Evolutionary conservation across 768 basidiomycete genomes (phyloP), one percentile per base, ranked within the genome.

Genomic region (Flagelloscypha sp.): DNA sequence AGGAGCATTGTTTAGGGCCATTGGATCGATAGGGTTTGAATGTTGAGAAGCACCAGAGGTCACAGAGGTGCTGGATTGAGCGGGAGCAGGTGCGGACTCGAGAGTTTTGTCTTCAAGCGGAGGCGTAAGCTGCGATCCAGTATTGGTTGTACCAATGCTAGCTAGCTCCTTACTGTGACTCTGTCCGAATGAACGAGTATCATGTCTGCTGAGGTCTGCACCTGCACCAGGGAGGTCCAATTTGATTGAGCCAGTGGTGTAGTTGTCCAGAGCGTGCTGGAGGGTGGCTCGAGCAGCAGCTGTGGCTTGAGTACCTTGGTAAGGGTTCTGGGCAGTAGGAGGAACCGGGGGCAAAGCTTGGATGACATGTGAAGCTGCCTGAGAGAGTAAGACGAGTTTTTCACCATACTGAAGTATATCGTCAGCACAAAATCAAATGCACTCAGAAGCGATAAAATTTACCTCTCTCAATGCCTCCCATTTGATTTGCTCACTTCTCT

Each of bases 401-500:
- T 90, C 87, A 30, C 74, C 84, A 39, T 80, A 90, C 86, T 89
- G 36, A 2, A 35, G 25, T 29, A 24, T 6, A 18, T 6, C 18
- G 6, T 49, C 35, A 40, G 28, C 3, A 25, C 28, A 22, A 33
- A 32, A 25, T 30, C 8, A 28, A 24, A 16, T 22, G 7, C 27
- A 42, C 42, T 30, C 11, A 33, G 35, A 9, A 18, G 16, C 2
- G 40, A 30, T 10, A 21, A 27, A 19, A 47, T 50, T 36, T 48
- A 84, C 86, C 74, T 90, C 87, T 50, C 75, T 69, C 33, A 88
- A 57, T 8, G 87, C 87, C 27, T 80, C 74, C 85, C 88, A 90
- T 46, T 85, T 88, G 27, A 65, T 52, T 30, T 65, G 61, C 50
- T 89, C 87, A 53, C 82, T 84, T 48, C 88, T 84, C 33, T 68